These are phyloP conservation scores for Malus asiatica DNA, from an alignment of 306 rosid genomes.

Conservation along the genomic window DNA sequence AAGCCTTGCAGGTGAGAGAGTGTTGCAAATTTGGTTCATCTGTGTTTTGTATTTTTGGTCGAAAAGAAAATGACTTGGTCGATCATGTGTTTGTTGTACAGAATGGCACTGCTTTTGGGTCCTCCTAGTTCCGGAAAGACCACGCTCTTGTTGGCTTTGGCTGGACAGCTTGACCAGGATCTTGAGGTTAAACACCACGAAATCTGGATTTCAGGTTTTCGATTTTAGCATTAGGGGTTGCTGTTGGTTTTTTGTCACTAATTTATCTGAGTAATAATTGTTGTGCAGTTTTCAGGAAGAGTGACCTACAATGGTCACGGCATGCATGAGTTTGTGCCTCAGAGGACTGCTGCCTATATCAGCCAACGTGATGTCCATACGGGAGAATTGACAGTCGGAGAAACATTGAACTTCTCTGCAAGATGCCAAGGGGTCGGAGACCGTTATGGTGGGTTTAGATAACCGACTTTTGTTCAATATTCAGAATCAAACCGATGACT, in stretches of 20 bases:
- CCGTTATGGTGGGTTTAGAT: conserved; percentile 14
- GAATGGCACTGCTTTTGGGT: conserved; percentile 20
- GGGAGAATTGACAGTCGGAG: conserved; percentile 16
- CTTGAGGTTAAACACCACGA: conserved; percentile 4
- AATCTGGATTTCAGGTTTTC: not conserved
- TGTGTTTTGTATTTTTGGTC: not conserved
- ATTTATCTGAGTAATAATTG: not conserved
- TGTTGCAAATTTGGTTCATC: not conserved
- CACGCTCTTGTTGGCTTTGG: conserved; percentile 11
- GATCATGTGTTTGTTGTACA: not conserved
- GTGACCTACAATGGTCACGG: conserved; percentile 22
- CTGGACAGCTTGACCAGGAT: conserved; percentile 12
- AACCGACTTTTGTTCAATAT: not conserved
- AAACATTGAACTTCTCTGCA: conserved; percentile 15
- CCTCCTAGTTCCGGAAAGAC: conserved; percentile 23
- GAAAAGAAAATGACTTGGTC: not conserved
- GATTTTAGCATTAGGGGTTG: not conserved
- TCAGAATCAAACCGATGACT: not conserved
- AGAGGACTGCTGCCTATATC: conserved; percentile 6
- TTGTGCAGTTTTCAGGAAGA: conserved; percentile 3
- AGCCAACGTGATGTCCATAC: conserved; percentile 17
- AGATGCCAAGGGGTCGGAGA: conserved; percentile 21
- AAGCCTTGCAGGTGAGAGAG: conserved; percentile 9
- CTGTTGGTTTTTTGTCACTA: not conserved
- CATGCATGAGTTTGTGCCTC: conserved; percentile 18